Evolutionary conservation across 345 rosid species (phyloP).

Genomic region (Arabis hirsuta): DNA sequence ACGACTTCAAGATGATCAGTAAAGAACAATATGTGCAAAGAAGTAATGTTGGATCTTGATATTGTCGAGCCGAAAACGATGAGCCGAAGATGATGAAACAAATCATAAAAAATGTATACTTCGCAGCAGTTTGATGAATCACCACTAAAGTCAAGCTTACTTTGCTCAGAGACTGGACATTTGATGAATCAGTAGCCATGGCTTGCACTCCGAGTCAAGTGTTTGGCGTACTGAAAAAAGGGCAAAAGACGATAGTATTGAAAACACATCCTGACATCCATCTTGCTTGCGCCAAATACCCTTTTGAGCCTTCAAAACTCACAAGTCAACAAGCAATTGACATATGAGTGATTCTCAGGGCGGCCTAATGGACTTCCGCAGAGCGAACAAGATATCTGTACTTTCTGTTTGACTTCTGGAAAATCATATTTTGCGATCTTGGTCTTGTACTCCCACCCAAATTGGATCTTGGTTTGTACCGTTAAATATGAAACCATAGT

Average conservation of each 20-base stretch:
- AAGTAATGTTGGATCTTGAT: conserved; percentile 7
- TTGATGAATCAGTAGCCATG: conserved; percentile 82
- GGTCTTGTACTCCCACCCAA: conserved; percentile 49
- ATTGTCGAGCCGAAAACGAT: conserved; percentile 6
- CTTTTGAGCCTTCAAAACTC: conserved; percentile 44
- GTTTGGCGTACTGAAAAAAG: conserved; percentile 66
- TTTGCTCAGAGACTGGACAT: conserved; percentile 74
- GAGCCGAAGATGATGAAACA: neutral
- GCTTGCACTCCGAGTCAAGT: conserved; percentile 79
- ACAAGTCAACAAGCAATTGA: conserved; percentile 56
- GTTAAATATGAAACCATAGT: too few relatives aligned
- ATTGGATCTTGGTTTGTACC: conserved; percentile 27
- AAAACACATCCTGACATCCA: conserved; percentile 67
- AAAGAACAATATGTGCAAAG: conserved; percentile 65
- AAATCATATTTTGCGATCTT: conserved; percentile 31
- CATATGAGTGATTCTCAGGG: conserved; percentile 60
- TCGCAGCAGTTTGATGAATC: conserved; percentile 7
- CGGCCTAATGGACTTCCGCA: conserved; percentile 71
- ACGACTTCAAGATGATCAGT: conserved; percentile 53
- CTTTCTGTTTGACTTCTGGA: too few relatives aligned
- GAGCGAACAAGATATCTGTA: conserved; percentile 52
- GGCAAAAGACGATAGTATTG: conserved; percentile 71
- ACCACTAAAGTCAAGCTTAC: conserved; percentile 38
- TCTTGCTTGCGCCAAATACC: conserved; percentile 78
- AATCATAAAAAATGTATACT: conserved; percentile 2